Evolutionary conservation across 345 rosid species (phyloP).

Genomic region (Linum tenue): DNA sequence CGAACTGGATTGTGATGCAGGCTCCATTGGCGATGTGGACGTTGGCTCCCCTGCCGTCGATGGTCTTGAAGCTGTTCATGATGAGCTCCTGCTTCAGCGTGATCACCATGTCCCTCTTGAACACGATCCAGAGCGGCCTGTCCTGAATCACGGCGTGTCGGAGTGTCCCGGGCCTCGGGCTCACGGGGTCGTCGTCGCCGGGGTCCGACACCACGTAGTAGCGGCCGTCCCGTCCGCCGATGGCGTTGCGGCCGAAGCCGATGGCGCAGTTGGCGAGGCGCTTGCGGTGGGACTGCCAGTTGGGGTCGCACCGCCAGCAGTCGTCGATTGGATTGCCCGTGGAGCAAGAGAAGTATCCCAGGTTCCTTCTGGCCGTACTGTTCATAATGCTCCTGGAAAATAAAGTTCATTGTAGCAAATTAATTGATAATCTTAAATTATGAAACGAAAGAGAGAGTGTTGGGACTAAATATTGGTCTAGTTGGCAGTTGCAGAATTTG

Average conservation of each 20-base stretch:
- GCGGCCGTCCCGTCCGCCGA: not conserved
- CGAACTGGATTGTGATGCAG: conserved; percentile 3
- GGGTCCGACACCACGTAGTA: conserved; percentile 1
- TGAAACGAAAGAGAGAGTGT: too few species aligned
- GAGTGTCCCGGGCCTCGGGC: not conserved
- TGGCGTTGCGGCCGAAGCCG: conserved; percentile 1
- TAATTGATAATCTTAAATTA: too few species aligned
- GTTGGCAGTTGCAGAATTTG: too few species aligned
- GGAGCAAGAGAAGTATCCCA: conserved; percentile 1
- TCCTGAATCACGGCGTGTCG: conserved; percentile 3
- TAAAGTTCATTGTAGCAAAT: too few species aligned
- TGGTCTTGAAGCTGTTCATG: conserved; percentile 6
- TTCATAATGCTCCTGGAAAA: conserved; percentile 1
- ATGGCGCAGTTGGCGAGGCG: conserved; percentile 4
- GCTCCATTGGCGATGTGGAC: not conserved
- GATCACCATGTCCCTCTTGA: conserved; percentile 8
- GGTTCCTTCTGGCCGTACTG: conserved; percentile 3
- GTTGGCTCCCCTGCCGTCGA: not conserved
- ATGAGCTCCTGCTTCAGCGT: conserved; percentile 2
- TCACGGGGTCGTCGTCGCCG: not conserved
- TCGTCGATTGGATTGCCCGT: conserved; percentile 5
- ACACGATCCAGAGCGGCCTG: not conserved
- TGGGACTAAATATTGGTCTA: too few species aligned
- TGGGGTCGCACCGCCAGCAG: conserved; percentile 1
- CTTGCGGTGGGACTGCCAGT: conserved; percentile 1